Conservation (phyloP, 805 yeast genomes). For the Wickerhamomyces rabaulensis region DNA sequence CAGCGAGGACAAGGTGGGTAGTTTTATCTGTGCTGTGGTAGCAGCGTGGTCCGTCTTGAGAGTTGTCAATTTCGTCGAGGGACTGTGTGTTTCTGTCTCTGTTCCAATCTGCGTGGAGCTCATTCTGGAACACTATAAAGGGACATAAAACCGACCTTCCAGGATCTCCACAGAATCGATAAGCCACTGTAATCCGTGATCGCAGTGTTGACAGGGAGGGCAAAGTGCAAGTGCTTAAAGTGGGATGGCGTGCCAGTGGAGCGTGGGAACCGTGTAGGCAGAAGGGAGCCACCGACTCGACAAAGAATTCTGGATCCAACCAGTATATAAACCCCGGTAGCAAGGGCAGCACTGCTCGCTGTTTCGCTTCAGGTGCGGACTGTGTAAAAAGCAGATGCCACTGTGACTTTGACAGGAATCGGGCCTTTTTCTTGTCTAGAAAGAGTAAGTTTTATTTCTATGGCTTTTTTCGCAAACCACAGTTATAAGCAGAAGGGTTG, state of each 20-base stretch:
- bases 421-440: background rate
- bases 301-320: background rate
- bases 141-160: background rate
- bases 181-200: background rate
- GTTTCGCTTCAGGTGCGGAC: background rate
- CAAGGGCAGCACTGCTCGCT: background rate
- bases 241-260: no score
- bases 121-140: background rate
- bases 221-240: no score
- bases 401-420: background rate
- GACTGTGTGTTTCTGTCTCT: background rate
- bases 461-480: background rate
- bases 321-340: background rate
- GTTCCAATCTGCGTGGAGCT: background rate
- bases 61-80: background rate
- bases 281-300: no score
- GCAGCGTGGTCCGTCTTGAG: background rate
- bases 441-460: background rate
- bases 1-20: background rate
- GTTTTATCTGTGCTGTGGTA: background rate
- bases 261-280: no score
- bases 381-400: slow-evolving; percentile 1
- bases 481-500: background rate
- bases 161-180: background rate
- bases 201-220: background rate